A percentile compares a stretch with the other conserved stretches of the same genome.
Conservation (phyloP, 306 rosid species). For the Prunus kanzakura region DNA sequence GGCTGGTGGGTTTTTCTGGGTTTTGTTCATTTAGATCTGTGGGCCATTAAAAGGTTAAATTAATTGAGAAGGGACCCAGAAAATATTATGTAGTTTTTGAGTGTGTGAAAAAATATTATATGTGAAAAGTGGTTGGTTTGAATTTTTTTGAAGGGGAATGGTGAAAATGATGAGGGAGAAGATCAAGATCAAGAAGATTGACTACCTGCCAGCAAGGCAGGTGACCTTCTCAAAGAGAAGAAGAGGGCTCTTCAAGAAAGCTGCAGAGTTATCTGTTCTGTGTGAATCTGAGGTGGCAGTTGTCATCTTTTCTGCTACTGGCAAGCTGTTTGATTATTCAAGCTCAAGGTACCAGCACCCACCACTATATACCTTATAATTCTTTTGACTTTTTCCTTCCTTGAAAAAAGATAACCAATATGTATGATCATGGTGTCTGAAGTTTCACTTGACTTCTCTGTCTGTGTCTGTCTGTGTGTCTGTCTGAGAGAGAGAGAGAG, state of each 20-base stretch:
- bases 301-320: constrained; percentile 37
- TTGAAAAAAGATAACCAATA: not conserved
- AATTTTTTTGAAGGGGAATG: not conserved
- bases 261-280: constrained; percentile 44
- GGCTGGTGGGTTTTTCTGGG: not conserved
- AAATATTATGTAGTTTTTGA: no score
- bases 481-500: no score
- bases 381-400: no score
- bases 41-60: no score
- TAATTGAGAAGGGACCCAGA: no score
- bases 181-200: constrained; percentile 42
- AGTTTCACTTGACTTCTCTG: not conserved
- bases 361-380: not conserved
- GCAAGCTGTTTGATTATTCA: constrained; percentile 39
- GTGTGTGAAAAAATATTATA: no score
- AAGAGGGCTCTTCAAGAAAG: constrained; percentile 48
- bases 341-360: constrained; percentile 28
- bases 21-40: no score
- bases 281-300: constrained; percentile 44
- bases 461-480: no score
- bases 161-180: constrained; percentile 13
- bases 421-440: no score
- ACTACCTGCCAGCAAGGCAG: constrained; percentile 43
- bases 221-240: constrained; percentile 48
- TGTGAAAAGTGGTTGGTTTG: no score